Percentiles rank a stretch among this genome's conserved stretches.
phyloP scores from a whole-genome alignment of 805 yeast species.

The Cyberlindnera amylophila region DNA sequence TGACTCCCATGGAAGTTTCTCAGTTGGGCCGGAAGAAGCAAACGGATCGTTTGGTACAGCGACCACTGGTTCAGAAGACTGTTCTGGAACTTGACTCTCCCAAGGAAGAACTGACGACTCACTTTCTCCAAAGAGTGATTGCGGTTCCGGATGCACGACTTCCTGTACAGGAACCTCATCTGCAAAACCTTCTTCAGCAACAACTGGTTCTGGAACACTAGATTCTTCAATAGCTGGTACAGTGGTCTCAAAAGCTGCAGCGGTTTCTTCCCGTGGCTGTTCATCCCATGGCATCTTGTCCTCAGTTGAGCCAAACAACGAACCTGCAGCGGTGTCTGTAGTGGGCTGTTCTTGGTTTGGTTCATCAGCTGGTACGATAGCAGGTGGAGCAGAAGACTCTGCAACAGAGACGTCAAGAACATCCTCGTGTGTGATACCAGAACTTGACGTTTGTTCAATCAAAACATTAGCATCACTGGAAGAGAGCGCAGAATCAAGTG shows the following conservation, averaged over 20 bases:
- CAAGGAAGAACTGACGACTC: constrained; percentile 1
- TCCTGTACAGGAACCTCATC: neutral
- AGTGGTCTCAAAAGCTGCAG: neutral
- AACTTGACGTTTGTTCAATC: no score
- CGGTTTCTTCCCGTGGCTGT: neutral
- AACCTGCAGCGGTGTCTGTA: no score
- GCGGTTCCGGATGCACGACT: no score
- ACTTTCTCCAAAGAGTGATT: neutral
- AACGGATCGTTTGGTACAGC: neutral
- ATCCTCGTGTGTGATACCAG: no score
- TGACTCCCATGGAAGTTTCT: constrained; percentile 4
- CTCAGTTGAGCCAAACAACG: no score
- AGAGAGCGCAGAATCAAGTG: no score
- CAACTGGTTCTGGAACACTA: neutral
- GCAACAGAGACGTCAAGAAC: no score
- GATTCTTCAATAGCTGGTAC: neutral
- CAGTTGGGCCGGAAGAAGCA: neutral
- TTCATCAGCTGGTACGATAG: no score
- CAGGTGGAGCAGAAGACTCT: no score
- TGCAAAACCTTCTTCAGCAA: neutral
- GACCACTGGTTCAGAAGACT: neutral
- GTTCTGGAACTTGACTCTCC: constrained; percentile 1
- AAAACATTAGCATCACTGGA: no score
- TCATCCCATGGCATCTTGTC: no score
- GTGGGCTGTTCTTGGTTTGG: no score